Evolutionary conservation across 768 basidiomycete species (phyloP), one percentile per base, ranked within the genome.

Genomic region (Leccinum variicolor): DNA sequence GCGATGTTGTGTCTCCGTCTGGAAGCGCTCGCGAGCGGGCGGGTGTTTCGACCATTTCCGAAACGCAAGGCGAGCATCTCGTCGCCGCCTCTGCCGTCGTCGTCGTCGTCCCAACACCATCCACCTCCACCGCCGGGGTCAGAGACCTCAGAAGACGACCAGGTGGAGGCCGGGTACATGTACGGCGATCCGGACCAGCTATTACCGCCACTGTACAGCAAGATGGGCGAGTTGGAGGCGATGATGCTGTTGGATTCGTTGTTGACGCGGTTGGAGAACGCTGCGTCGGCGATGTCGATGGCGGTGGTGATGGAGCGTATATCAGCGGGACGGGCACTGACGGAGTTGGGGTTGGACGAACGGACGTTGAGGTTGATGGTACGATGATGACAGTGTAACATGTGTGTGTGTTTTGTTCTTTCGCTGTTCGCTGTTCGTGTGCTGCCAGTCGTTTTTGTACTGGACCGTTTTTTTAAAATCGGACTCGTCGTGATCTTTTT

Each of bases 161-260:
- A 62, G 7, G 62, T 63, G 11, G 66, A 72, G 28, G 55, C 72
- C 17, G 66, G 73, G 10, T 77, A 77, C 59, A 74, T 87, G 52
- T 77, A 80, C 64, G 84, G 81, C 52, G 83, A 90, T 57, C 84
- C 84, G 1, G 77, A 80, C 53, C 72, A 84, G 47, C 76, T 92
- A 34, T 65, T 94, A 3, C 92, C 94, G 0, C 71, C 80, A 10
- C 80, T 95, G 72, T 76, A 77, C 58, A 85, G 89, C 52, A 84
- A 83, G 59, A 83, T 87, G 63, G 78, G 82, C 28, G 92, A 94
- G 62, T 72, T 79, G 17, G 90, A 95, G 57, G 73, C 94, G 53
- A 81, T 86, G 73, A 72, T 81, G 58, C 73, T 92, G n/a, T 77
- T 97, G 31, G 89, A 94, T 63, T 90, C 86, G 13, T 68, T 96